These are phyloP conservation scores for Colletotrichum tamarilloi DNA, from an alignment of 2,329 filamentous ascomycete species.

Conservation along the genomic window DNA sequence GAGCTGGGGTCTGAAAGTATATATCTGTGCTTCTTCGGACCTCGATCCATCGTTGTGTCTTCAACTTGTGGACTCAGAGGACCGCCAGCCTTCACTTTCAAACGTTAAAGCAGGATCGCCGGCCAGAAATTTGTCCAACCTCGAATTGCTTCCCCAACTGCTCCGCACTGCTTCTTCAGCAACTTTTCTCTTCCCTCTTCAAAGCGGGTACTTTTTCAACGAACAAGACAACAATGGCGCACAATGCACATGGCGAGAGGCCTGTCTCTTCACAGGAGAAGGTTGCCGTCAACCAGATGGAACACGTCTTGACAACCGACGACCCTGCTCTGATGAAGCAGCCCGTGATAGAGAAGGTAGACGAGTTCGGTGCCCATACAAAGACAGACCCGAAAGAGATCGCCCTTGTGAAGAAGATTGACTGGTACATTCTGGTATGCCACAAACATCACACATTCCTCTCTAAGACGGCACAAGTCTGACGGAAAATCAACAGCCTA, in stretches of 20 bases:
- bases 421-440: constrained; percentile 46
- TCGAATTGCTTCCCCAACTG: not conserved
- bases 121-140: not conserved
- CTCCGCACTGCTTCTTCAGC: not conserved
- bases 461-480: not conserved
- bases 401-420: constrained; percentile 48
- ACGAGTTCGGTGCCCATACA: constrained; percentile 51
- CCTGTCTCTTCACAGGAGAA: constrained; percentile 26
- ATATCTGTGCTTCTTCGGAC: not conserved
- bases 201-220: no score
- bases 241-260: not conserved
- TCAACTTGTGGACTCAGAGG: not conserved
- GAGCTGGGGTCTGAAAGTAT: not conserved
- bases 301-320: constrained; percentile 21
- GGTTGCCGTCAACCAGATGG: constrained; percentile 28
- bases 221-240: not conserved
- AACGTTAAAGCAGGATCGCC: not conserved
- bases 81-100: not conserved
- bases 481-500: constrained; percentile 5
- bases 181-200: no score
- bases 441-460: not conserved
- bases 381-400: constrained; percentile 53
- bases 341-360: constrained; percentile 38
- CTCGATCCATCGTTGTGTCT: not conserved
- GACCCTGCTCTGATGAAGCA: constrained; percentile 33